These are phyloP conservation scores for Stemphylium lycopersici DNA, from an alignment of 2,329 filamentous ascomycete genomes.

Conservation along the genomic window DNA sequence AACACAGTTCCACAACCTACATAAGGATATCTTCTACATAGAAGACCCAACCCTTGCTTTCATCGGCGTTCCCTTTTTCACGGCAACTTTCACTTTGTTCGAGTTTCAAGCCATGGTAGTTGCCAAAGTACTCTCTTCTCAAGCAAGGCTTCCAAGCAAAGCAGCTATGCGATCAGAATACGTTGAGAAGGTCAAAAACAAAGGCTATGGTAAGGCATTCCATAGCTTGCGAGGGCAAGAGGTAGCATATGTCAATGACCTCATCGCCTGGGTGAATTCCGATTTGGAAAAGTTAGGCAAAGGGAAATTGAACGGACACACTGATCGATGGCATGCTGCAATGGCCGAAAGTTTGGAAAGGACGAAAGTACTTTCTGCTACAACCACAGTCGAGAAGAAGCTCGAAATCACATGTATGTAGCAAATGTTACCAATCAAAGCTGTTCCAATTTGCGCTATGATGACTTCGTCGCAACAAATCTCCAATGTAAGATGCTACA, in stretches of 20 bases:
- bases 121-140: conserved; percentile 62
- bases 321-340: conserved; percentile 43
- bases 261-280: conserved; percentile 49
- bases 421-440: background rate
- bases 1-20: conserved; percentile 67
- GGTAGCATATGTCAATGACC: conserved; percentile 49
- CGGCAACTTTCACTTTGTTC: conserved; percentile 71
- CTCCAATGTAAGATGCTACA: background rate
- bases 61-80: conserved; percentile 69
- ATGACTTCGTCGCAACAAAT: too few relatives aligned
- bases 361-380: conserved; percentile 39
- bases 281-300: conserved; percentile 28
- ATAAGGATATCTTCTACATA: conserved; percentile 76
- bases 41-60: conserved; percentile 68
- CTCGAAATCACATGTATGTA: conserved; percentile 19
- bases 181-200: conserved; percentile 39
- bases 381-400: background rate
- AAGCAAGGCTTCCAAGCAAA: conserved; percentile 54
- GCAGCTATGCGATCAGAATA: conserved; percentile 54
- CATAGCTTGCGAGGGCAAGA: conserved; percentile 53
- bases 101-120: conserved; percentile 71
- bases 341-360: conserved; percentile 42
- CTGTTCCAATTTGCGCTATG: too few relatives aligned
- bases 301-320: conserved; percentile 43
- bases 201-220: conserved; percentile 53